Percentiles rank a stretch among this genome's conserved stretches.
These are phyloP conservation scores for Borealophlyctis nickersoniae DNA, from an alignment of 192 early-diverging fungal genomes.

Conservation along the genomic window DNA sequence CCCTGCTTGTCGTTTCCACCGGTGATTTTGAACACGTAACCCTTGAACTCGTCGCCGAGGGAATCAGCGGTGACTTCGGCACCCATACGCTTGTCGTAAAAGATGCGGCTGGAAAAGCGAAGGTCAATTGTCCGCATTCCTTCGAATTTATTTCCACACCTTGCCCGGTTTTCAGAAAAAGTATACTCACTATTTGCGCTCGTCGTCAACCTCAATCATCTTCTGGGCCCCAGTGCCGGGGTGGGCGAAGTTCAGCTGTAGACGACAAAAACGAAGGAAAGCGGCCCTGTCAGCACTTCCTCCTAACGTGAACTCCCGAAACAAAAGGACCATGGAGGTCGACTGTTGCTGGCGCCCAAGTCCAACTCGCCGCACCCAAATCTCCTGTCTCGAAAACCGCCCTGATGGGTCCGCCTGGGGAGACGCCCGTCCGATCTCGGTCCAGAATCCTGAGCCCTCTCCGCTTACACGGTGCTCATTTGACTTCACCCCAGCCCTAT, in stretches of 20 bases:
- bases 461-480: too few species aligned
- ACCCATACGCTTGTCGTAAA: constrained; percentile 98
- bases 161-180: constrained; percentile 1
- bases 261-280: too few species aligned
- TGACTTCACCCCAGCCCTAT: too few species aligned
- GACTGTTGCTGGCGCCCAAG: too few species aligned
- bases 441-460: too few species aligned
- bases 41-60: constrained; percentile 99
- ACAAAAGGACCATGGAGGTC: too few species aligned
- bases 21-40: constrained; percentile 98
- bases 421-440: too few species aligned
- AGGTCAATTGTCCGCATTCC: background rate
- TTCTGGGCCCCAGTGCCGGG: constrained; percentile 98
- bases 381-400: too few species aligned
- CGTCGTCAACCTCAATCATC: constrained; percentile 95
- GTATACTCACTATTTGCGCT: constrained; percentile 77
- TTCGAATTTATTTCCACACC: background rate
- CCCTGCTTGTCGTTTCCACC: constrained; percentile 98
- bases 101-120: constrained; percentile 76
- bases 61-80: constrained; percentile 93
- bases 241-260: constrained; percentile 98
- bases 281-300: too few species aligned
- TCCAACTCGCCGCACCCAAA: too few species aligned
- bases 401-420: too few species aligned
- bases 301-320: too few species aligned